A percentile compares a stretch with the other conserved stretches of the same genome.
Conservation (phyloP, 2,329 filamentous ascomycete species). For the Pestalotiopsis sp. region DNA sequence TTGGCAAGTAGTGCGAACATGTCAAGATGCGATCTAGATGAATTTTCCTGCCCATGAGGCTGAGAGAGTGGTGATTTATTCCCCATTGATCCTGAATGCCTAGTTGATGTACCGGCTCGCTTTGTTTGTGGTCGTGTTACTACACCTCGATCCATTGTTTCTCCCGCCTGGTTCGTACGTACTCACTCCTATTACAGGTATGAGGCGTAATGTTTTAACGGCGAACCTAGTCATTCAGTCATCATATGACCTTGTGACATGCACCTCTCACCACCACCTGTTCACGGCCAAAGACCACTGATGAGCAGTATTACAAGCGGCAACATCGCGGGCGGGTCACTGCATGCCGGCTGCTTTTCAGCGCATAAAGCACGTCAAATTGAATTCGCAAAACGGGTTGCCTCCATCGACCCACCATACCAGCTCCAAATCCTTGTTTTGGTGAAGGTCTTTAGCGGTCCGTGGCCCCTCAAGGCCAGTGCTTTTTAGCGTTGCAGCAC, state of each 20-base stretch:
- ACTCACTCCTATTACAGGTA: background rate
- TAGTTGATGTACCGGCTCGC: background rate
- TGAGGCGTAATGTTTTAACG: background rate
- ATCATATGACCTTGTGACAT: background rate
- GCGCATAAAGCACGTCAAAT: background rate
- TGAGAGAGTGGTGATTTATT: background rate
- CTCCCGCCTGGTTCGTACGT: no score
- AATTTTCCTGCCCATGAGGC: background rate
- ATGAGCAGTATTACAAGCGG: background rate
- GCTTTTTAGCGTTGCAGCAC: background rate
- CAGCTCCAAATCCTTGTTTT: constrained; percentile 3
- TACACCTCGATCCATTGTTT: no score
- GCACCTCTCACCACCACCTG: background rate
- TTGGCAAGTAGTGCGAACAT: background rate
- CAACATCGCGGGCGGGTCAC: background rate
- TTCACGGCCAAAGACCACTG: background rate
- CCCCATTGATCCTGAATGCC: background rate
- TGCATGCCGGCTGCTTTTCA: background rate
- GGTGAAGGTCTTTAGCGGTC: background rate
- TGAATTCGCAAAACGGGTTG: background rate
- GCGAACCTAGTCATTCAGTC: background rate
- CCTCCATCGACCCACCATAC: constrained; percentile 1
- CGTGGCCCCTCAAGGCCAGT: background rate
- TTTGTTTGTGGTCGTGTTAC: no score
- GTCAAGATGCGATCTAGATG: background rate